Evolutionary conservation across 495 filamentous ascomycete species (phyloP), one percentile per base, ranked within the genome.

Genomic region (Bacidia gigantensis): DNA sequence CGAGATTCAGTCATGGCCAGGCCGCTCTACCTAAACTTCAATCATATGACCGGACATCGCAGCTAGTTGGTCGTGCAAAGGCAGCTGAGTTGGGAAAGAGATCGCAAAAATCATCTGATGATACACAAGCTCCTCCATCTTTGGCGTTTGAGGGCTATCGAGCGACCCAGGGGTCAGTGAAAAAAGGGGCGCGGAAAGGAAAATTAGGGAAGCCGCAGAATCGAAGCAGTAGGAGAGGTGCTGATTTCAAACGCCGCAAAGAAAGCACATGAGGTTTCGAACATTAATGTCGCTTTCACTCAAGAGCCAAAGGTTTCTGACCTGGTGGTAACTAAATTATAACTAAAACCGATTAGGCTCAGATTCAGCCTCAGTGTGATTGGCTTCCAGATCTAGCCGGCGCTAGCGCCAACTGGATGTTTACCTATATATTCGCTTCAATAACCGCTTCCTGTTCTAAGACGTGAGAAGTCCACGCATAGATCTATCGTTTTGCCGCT

Each of bases 111-210:
- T 47, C 63, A 66, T 54, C 48, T 64, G 44, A 62, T 51, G 59
- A 78, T 39, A 51, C 49, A 45, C 81, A 72, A 61, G 64, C 69
- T 3, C 79, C 81, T 2, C 80, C 88, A 68, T 69, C 73, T 2
- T 73, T 90, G 56, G 80, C 96, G 9, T 95, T 98, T 64, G 92
- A 98, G 65, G 92, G 92, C 2, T 79, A 86, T 60, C 77, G 92
- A 49, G 92, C 92, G 18, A 49, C 25, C 58, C 77, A 74, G 49
- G 80, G 79, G 7, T 17, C 12, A 44, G 41, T 22, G 17, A 44
- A n/a, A 23, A 78, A 71, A 64, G 77, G 77, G 50, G 67, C 83
- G 38, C 82, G 67, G 46, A 77, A 35, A 14, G 14, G 5, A 35
- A 35, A 64, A 53, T 76, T 67, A 71, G 71, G 68, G 61, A 80